A percentile compares a stretch with the other conserved stretches of the same genome.
Evolutionary conservation across 2,329 filamentous ascomycete species (phyloP).

Genomic region (Penicillium sp.): DNA sequence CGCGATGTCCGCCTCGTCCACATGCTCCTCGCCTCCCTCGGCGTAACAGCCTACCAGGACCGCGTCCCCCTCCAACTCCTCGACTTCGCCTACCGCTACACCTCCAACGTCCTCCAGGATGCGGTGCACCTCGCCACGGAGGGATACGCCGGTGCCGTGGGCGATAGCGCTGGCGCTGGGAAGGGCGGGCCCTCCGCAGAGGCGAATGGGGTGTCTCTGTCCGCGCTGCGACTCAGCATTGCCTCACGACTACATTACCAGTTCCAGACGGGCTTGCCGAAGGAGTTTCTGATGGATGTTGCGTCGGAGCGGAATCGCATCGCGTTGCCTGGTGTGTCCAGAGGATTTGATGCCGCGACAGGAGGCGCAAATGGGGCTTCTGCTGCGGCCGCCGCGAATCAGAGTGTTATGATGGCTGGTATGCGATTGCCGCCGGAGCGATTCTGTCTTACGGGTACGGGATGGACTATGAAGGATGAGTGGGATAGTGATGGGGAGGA

Average conservation of each 20-base stretch:
- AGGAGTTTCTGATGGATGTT: constrained; percentile 63
- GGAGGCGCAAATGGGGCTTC: constrained; percentile 23
- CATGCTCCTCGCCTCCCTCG: constrained; percentile 52
- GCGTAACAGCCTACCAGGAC: constrained; percentile 54
- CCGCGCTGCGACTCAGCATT: constrained; percentile 62
- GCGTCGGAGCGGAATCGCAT: constrained; percentile 58
- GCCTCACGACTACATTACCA: constrained; percentile 61
- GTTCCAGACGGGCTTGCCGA: constrained; percentile 60
- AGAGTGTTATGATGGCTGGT: constrained; percentile 50
- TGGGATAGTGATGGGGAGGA: constrained; percentile 59
- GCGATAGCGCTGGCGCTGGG: constrained; percentile 26
- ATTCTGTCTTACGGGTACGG: constrained; percentile 60
- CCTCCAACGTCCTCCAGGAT: constrained; percentile 54
- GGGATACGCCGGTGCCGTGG: constrained; percentile 48
- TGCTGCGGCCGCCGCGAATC: constrained; percentile 22
- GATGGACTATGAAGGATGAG: constrained; percentile 59
- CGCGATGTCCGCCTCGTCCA: constrained; percentile 54
- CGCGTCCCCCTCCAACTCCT: constrained; percentile 55
- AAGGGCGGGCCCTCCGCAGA: constrained; percentile 42
- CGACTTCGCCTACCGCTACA: constrained; percentile 57
- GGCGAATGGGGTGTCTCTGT: constrained; percentile 55
- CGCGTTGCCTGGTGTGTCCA: constrained; percentile 56
- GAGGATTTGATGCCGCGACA: constrained; percentile 45
- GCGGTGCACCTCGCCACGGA: constrained; percentile 54
- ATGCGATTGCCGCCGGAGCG: constrained; percentile 63